phyloP scores from a whole-genome alignment of 106 monocot genomes.

The Triglochin maritima region DNA sequence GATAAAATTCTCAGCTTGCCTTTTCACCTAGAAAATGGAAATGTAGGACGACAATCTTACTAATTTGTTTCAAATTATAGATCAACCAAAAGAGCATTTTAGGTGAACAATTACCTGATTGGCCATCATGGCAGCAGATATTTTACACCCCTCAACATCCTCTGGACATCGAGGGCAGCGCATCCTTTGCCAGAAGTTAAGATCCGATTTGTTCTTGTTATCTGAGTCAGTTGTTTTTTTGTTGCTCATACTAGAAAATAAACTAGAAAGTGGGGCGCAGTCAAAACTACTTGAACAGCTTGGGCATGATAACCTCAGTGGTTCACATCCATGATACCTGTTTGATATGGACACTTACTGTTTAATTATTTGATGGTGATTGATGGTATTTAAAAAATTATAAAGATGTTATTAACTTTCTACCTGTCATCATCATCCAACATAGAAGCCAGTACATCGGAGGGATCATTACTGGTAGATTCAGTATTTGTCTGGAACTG shows the following conservation, averaged over 20 bases:
- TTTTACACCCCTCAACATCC: slow-evolving; percentile 37
- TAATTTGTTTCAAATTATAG: too few species aligned
- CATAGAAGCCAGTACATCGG: slow-evolving; percentile 33
- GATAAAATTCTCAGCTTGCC: slow-evolving; percentile 74
- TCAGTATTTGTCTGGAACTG: slow-evolving; percentile 60
- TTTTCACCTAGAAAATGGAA: slow-evolving; percentile 53
- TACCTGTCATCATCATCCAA: slow-evolving; percentile 84
- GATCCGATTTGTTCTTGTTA: slow-evolving; percentile 17
- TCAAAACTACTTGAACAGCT: slow-evolving; percentile 84
- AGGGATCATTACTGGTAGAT: slow-evolving; percentile 37
- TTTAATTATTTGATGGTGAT: too few species aligned
- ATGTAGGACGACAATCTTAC: not conserved
- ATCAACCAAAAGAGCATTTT: too few species aligned
- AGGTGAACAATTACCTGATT: slow-evolving; percentile 53
- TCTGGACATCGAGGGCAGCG: slow-evolving; percentile 71
- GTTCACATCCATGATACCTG: slow-evolving; percentile 76
- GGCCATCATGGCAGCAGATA: slow-evolving; percentile 65
- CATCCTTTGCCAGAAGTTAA: slow-evolving; percentile 63
- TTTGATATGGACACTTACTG: not conserved
- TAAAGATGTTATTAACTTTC: not conserved
- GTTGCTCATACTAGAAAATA: slow-evolving; percentile 27
- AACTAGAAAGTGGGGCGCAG: slow-evolving; percentile 64
- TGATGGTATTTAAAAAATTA: too few species aligned
- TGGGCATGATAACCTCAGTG: slow-evolving; percentile 64
- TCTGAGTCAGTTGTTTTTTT: slow-evolving; percentile 14